phyloP scores from a whole-genome alignment of 768 basidiomycete genomes.

The Boletus subparvulus region DNA sequence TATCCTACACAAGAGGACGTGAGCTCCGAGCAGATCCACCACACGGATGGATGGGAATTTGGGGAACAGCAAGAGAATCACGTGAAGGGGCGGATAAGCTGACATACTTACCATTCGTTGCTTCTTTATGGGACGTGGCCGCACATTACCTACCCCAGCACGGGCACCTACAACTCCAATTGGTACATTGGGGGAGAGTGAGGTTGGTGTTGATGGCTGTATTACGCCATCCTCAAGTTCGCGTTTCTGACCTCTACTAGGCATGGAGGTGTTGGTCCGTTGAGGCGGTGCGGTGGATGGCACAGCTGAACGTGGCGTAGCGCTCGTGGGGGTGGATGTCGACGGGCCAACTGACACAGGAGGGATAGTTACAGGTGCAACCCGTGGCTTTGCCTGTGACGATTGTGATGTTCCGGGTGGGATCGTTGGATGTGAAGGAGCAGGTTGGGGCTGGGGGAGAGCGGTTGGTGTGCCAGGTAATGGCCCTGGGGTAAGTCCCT shows the following conservation, averaged over 20 bases:
- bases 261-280: conserved; percentile 12
- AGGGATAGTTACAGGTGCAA: conserved; percentile 35
- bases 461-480: conserved; percentile 24
- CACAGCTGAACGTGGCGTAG: conserved; percentile 31
- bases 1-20: conserved; percentile 44
- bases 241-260: conserved; percentile 35
- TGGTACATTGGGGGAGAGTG: conserved; percentile 24
- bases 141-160: conserved; percentile 54
- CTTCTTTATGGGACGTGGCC: conserved; percentile 74
- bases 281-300: conserved; percentile 26
- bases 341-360: conserved; percentile 27
- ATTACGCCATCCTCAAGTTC: conserved; percentile 27
- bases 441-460: conserved; percentile 37
- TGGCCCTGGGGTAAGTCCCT: conserved; percentile 24
- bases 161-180: conserved; percentile 47
- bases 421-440: conserved; percentile 24
- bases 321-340: conserved; percentile 34
- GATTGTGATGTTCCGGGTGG: conserved; percentile 15
- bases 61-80: not conserved
- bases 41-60: not conserved
- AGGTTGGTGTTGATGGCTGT: conserved; percentile 23
- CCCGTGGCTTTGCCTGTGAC: conserved; percentile 28
- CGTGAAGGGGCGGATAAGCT: not conserved
- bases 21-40: conserved; percentile 4
- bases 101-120: conserved; percentile 59